Evolutionary conservation across 352 stramenopile species (phyloP), one percentile per base, ranked within the genome.

Genomic region (Globisporangium nunn): DNA sequence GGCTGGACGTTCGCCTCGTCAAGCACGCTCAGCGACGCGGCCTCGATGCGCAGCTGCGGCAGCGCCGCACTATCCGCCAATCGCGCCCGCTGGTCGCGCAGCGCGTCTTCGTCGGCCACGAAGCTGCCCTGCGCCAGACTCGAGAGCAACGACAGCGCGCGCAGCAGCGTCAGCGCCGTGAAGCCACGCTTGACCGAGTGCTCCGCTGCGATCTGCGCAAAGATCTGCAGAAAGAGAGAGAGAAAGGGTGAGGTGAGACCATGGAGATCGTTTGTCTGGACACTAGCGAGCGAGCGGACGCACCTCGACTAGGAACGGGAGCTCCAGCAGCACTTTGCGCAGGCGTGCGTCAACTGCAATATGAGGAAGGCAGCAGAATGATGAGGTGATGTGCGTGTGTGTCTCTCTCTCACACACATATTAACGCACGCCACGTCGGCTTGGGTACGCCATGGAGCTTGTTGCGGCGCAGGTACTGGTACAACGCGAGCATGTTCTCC

Each of bases 401-500:
- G 3, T 12, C 35, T 37, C 33, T 37, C 33, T 37, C 35, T 40
- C 33, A 59, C n/a, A 52, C 11, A 54, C n/a, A 37, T 4, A 4
- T 1, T 4, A 18, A 71, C 71, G 58, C 66, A 87, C 77, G 44
- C 80, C 81, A 91, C 33, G 62, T 65, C 8, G 81, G 85, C 60
- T 85, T 85, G 28, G 77, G 69, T 2, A 94, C 74, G 28, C 78
- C 76, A 0, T 68, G 69, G 17, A 89, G 63, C 53, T 91, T 90
- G 60, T 78, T 72, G 14, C 81, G 83, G 30, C 80, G 80, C 17
- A 92, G 58, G 54, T 75, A 91, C 59, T 88, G 79, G 59, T 94
- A 92, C 54, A 92, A 35, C 28, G 85, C 81, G 55, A 94, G 75
- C 71, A 94, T 87, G 58, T 92, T 90, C 58, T 93, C 82, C 14